Base-by-base conservation (phyloP, 176 grass and related monocot genomes). In the Stipa capillata region DNA sequence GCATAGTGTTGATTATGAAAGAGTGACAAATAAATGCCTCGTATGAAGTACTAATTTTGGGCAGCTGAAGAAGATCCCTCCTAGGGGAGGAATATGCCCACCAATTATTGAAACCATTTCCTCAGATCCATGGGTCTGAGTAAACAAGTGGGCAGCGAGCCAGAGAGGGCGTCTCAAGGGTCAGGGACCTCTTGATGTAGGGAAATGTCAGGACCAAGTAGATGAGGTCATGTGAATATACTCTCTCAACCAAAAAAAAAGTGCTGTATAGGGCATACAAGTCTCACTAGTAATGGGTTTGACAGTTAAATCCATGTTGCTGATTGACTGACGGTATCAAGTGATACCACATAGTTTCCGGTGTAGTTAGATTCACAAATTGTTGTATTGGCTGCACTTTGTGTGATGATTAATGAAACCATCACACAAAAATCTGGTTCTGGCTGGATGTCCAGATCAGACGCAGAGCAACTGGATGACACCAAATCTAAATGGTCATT, bases 81-180 rank as follows among this genome's bases (percentile, higher is more conserved):
- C 28, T 5, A 34, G 40, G 69, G 37, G 78, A 48, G 16, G 41
- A 84, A 79, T 84, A 79, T 68, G 49, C 32, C 23, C 20, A 66
- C 34, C 79, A 87, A 88, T 88, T 66, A 88, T 88, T 84, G 60
- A 53, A 53, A 60, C 27, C 9, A 37, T 59, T 63, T 28, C 21
- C 25, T 74, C 58, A n/a, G 17, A 84, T 88, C 66, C n/a, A n/a
- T n/a, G n/a, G n/a, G n/a, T n/a, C n/a, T n/a, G n/a, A n/a, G n/a
- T n/a, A n/a, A n/a, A 45, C 63, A 82, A 68, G 60, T 52, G 60
- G 51, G 54, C 52, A 17, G 62, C 12, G 17, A 74, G 61, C 8
- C 68, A 48, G 15, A 75, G 45, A 12, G 14, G 12, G 31, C n/a
- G n/a, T n/a, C n/a, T n/a, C n/a, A n/a, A 81, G 6, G 37, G 47